These are phyloP conservation scores for Penicillium simplicissimum DNA, from an alignment of 495 filamentous ascomycete genomes.

Conservation along the genomic window DNA sequence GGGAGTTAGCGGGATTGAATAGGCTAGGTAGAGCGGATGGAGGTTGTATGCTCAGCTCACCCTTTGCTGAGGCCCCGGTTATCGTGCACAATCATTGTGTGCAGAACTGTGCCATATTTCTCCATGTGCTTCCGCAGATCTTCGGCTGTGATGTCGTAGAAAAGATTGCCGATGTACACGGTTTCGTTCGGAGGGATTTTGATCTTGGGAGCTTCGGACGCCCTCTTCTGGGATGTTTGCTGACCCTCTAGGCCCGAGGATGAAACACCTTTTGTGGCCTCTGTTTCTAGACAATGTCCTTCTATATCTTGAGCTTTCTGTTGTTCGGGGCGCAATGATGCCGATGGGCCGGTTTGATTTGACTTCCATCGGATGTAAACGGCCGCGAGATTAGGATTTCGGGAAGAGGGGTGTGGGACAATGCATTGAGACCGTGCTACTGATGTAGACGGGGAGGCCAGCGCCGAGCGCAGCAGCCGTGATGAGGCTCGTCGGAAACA, in stretches of 20 bases:
- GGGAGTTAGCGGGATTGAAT: neutral
- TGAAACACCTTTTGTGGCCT: neutral
- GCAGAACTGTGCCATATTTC: constrained; percentile 62
- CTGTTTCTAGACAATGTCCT: neutral
- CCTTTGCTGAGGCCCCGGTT: constrained; percentile 81
- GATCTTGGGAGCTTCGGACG: neutral
- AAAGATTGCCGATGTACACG: constrained; percentile 82
- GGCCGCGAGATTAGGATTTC: constrained; percentile 7
- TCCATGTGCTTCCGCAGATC: constrained; percentile 68
- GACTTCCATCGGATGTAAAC: constrained; percentile 26
- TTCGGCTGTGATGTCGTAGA: constrained; percentile 75
- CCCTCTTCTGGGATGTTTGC: neutral
- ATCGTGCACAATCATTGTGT: constrained; percentile 63
- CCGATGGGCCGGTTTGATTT: constrained; percentile 2
- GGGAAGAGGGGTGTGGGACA: neutral
- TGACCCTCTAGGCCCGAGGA: neutral
- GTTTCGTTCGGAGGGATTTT: constrained; percentile 26
- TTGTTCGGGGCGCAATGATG: neutral
- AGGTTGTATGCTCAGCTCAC: constrained; percentile 30
- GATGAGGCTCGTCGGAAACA: constrained; percentile 55
- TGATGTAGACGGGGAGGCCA: neutral
- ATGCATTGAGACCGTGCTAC: constrained; percentile 11
- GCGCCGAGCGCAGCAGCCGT: constrained; percentile 43
- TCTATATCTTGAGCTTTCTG: neutral
- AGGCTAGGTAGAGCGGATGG: neutral